A percentile compares a stretch with the other conserved stretches of the same genome.
phyloP scores from a whole-genome alignment of 352 stramenopile genomes.

The Phytophthora fragariaefolia region DNA sequence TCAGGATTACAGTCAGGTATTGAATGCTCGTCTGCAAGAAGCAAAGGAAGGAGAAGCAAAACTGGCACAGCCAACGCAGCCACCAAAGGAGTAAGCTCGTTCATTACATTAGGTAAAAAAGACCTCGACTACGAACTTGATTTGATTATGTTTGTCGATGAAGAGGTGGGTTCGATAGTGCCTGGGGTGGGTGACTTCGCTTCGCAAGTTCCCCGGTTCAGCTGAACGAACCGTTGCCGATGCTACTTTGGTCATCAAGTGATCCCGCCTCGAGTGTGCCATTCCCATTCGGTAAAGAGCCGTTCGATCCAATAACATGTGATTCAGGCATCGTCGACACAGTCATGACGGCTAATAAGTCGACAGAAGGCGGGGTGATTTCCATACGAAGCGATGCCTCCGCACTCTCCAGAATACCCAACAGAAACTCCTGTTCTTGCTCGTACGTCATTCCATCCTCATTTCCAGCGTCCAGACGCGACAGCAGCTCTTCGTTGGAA shows the following conservation, averaged over 20 bases:
- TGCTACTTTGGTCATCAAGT: slow-evolving; percentile 41
- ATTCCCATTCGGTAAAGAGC: slow-evolving; percentile 46
- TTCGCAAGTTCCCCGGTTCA: slow-evolving; percentile 21
- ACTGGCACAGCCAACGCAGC: slow-evolving; percentile 1
- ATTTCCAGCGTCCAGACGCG: slow-evolving; percentile 52
- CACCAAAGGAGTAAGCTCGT: slow-evolving; percentile 31
- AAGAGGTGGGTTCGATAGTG: slow-evolving; percentile 33
- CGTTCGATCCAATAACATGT: slow-evolving; percentile 34
- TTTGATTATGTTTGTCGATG: slow-evolving; percentile 18
- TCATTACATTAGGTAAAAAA: slow-evolving; percentile 45
- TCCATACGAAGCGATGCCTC: slow-evolving; percentile 59
- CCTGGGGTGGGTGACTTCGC: slow-evolving; percentile 2
- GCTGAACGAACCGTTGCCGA: slow-evolving; percentile 45
- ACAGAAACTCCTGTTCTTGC: slow-evolving; percentile 64
- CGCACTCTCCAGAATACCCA: slow-evolving; percentile 44
- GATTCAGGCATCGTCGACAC: slow-evolving; percentile 41
- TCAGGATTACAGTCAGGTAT: slow-evolving; percentile 41
- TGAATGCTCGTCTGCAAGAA: slow-evolving; percentile 22
- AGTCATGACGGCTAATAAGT: slow-evolving; percentile 73
- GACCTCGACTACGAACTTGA: slow-evolving; percentile 22
- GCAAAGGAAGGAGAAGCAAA: slow-evolving; percentile 1
- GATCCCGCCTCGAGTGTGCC: slow-evolving; percentile 28
- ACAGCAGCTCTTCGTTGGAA: slow-evolving; percentile 55
- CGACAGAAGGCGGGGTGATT: slow-evolving; percentile 58
- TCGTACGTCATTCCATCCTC: slow-evolving; percentile 59